Base-by-base conservation (phyloP, 1,284 basidiomycete genomes). In the Waitea zeae region DNA sequence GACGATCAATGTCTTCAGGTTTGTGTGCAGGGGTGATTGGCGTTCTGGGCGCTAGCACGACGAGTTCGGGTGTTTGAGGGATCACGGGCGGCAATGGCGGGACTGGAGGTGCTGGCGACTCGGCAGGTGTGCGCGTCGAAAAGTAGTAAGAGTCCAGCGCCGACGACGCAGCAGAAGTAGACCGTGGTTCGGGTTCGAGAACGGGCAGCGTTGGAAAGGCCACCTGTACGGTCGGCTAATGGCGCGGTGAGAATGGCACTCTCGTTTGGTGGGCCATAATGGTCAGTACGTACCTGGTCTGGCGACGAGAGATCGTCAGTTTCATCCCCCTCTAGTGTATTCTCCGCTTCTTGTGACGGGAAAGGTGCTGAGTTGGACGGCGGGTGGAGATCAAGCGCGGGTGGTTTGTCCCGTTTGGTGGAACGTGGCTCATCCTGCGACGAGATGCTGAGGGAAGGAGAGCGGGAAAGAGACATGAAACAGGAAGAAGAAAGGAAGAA, bases 81-180 rank as follows among this genome's bases (percentile, higher is more conserved):
- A 30, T 30, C 11, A 7, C 14, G 22, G n/a, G 7, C 22, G 7
- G 22, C n/a, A 7, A 7, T 7, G 7, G 22, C 7, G 64, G 64
- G 13, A 70, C 51, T 28, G 68, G 61, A 30, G 63, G 65, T 5
- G 62, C 46, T 12, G 76, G 73, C 14, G 75, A 78, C 39, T 68
- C 69, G 9, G 67, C 64, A 20, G 74, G 68, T 19, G 74, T 75
- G 44, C 63, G 65, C 22, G 64, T 52, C 34, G 76, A 70, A 58
- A 83, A 84, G 50, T 86, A 86, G 51, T 84, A 84, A 4, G 81
- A 77, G 57, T 84, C 81, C 36, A 86, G 61, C 33, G 81, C 81
- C 19, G 80, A 82, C 33, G 75, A 71, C 9, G 29, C 15, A 41
- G 68, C 63, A 27, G 79, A 77, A 39, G 66, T 64, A 34, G 80